Conservation (phyloP, 345 rosid genomes). For the Raphanus raphanistrum region DNA sequence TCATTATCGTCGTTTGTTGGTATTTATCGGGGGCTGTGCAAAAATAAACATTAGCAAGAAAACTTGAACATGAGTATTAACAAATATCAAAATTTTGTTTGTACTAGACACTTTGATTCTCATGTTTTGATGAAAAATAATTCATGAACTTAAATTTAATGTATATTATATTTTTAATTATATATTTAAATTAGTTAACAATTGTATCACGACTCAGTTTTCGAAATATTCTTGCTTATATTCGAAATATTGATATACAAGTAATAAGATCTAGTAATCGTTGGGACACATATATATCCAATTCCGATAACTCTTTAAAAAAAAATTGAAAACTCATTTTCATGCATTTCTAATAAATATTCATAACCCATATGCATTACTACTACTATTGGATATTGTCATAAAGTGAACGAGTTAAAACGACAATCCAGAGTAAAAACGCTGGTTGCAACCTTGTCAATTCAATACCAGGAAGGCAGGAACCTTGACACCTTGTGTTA, state of each 20-base stretch:
- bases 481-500: background rate
- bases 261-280: background rate
- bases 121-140: background rate
- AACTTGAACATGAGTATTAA: background rate
- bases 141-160: background rate
- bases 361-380: background rate
- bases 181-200: background rate
- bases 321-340: background rate
- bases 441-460: conserved; percentile 11
- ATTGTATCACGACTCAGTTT: background rate
- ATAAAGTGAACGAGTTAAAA: background rate
- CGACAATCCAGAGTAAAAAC: background rate
- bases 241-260: background rate
- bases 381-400: background rate
- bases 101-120: background rate
- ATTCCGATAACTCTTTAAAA: background rate
- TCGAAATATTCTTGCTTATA: background rate
- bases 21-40: background rate
- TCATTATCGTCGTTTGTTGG: background rate
- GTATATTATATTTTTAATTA: background rate
- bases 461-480: background rate
- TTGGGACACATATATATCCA: background rate
- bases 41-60: background rate
- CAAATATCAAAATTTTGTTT: background rate
- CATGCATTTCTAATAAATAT: background rate